These are phyloP conservation scores for Penicillium argentinense DNA, from an alignment of 495 filamentous ascomycete genomes.

Conservation along the genomic window DNA sequence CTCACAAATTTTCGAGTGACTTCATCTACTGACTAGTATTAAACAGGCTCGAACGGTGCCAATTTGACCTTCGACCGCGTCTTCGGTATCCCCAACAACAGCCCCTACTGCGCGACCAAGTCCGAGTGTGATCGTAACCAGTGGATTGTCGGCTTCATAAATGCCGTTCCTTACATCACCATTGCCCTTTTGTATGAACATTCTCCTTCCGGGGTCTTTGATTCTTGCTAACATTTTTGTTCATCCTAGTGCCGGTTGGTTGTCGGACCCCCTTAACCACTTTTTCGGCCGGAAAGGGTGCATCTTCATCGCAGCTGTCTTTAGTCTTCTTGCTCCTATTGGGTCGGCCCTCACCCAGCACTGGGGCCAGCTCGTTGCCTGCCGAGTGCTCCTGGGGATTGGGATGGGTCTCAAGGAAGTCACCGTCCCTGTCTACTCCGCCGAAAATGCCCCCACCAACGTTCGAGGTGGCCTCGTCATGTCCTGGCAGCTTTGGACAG, in stretches of 20 bases:
- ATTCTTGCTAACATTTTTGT: background rate
- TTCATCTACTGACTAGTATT: conserved; percentile 9
- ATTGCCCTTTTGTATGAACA: conserved; percentile 40
- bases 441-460: conserved; percentile 70
- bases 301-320: conserved; percentile 66
- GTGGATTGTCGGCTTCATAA: conserved; percentile 51
- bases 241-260: conserved; percentile 58
- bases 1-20: background rate
- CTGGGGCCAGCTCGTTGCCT: conserved; percentile 62
- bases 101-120: conserved; percentile 40
- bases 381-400: conserved; percentile 66
- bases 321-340: conserved; percentile 61
- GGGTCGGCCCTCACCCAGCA: conserved; percentile 63
- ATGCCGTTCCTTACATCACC: conserved; percentile 40
- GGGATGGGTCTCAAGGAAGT: conserved; percentile 64
- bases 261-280: conserved; percentile 70
- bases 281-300: conserved; percentile 63
- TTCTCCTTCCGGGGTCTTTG: too few species aligned
- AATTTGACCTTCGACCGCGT: conserved; percentile 63
- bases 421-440: conserved; percentile 70
- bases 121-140: conserved; percentile 31
- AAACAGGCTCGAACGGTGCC: conserved; percentile 68
- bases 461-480: conserved; percentile 82
- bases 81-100: conserved; percentile 40
- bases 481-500: conserved; percentile 85